Evolutionary conservation across 2,329 filamentous ascomycete species (phyloP).

Genomic region (Thermochaetoides dissita): DNA sequence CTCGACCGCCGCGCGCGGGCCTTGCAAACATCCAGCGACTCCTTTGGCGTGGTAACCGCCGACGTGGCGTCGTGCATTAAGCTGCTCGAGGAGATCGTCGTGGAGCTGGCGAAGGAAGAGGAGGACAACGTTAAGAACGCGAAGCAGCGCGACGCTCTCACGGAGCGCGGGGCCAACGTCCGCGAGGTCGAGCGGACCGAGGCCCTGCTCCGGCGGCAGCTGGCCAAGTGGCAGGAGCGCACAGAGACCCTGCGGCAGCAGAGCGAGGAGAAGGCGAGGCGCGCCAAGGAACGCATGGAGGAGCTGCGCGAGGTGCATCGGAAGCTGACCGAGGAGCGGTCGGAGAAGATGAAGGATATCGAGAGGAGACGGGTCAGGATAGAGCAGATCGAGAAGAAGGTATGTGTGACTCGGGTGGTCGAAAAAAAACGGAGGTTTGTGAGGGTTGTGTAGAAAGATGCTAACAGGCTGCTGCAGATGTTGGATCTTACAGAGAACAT

Average conservation of each 20-base stretch:
- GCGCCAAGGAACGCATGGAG: constrained; percentile 80
- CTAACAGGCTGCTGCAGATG: constrained; percentile 50
- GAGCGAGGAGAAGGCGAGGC: constrained; percentile 65
- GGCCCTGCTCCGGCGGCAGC: constrained; percentile 65
- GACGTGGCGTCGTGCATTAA: constrained; percentile 84
- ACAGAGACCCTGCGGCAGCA: constrained; percentile 73
- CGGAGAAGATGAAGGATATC: constrained; percentile 80
- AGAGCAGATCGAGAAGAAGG: constrained; percentile 98
- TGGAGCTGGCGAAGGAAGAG: constrained; percentile 80
- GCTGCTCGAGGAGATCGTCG: constrained; percentile 71
- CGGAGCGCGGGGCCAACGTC: constrained; percentile 77
- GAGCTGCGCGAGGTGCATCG: constrained; percentile 69
- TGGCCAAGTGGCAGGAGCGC: constrained; percentile 72
- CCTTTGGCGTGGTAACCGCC: constrained; percentile 67
- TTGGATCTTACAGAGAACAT: constrained; percentile 94
- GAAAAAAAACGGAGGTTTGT: no score
- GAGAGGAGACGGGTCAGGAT: constrained; percentile 85
- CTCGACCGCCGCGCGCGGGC: constrained; percentile 80
- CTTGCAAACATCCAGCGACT: constrained; percentile 81
- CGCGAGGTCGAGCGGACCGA: constrained; percentile 85
- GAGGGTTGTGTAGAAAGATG: neutral
- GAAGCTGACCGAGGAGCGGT: constrained; percentile 68
- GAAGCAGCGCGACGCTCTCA: constrained; percentile 72
- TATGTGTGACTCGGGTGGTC: constrained; percentile 24
- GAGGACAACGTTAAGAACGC: constrained; percentile 72